A percentile compares a stretch with the other conserved stretches of the same genome.
These are phyloP conservation scores for Corylus americana DNA, from an alignment of 306 rosid species.

Conservation along the genomic window DNA sequence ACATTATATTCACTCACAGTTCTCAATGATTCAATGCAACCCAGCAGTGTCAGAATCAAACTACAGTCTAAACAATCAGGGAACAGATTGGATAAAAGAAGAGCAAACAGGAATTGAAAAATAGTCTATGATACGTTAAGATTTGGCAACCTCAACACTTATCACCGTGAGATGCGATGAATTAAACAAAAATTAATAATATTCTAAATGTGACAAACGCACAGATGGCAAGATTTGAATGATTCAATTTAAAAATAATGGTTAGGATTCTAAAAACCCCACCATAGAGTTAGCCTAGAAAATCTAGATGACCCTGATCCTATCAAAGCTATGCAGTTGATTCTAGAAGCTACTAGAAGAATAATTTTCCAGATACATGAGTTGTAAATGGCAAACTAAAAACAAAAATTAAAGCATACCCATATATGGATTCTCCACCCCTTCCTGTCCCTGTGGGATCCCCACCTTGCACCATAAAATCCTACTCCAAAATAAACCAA, in stretches of 20 bases:
- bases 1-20: not conserved
- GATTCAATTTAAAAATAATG: no score
- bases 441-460: constrained; percentile 99
- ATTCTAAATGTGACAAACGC: no score
- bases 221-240: no score
- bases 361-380: not conserved
- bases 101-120: not conserved
- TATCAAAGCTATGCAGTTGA: not conserved
- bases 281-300: no score
- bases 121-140: not conserved
- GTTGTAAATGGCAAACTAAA: not conserved
- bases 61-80: not conserved
- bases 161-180: not conserved
- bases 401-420: constrained; percentile 46
- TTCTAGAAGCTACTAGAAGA: not conserved
- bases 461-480: constrained; percentile 96
- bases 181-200: no score
- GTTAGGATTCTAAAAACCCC: no score
- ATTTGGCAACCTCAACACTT: not conserved
- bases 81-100: not conserved
- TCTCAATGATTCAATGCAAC: not conserved
- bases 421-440: constrained; percentile 97
- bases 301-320: no score
- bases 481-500: constrained; percentile 52
- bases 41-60: constrained; percentile 9